Evolutionary conservation across 208 protist genomes (phyloP), one percentile per base, ranked within the genome.

Genomic region (Perkinsela sp.): DNA sequence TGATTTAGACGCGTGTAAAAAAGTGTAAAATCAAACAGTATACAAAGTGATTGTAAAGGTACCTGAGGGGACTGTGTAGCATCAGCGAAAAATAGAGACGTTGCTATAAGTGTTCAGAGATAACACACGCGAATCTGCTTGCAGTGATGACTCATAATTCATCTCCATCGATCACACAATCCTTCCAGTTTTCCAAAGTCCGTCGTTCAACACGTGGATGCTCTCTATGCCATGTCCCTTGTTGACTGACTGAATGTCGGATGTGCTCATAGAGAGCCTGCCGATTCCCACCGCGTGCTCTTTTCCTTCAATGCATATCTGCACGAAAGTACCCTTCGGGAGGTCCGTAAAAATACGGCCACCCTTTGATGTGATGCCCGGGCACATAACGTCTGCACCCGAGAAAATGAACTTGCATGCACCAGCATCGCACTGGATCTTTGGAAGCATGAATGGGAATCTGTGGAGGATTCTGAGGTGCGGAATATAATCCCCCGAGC

Each of bases 321-420:
- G 92, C 1, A 91, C 83, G 15, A 90, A 71, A 22, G 78, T 71
- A 0, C 79, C 85, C 29, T 74, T 77, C 70, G 75, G 68, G 28
- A 82, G 72, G 30, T 81, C 78, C 0, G 77, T 76, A 28, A 73
- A 78, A 0, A 96, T 74, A 29, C 71, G 66, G 28, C 91, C 95
- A 67, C 95, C 95, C 29, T 76, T 74, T 31, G 92, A 96, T 30
- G 94, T 97, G 31, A 98, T 77, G 30, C 95, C 95, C 29, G 76
- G 92, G 76, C 93, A 96, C 94, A 98, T 97, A 48, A 98, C 85
- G 74, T 97, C 89, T 0, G 94, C 93, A n/a, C 95, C 95, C 1
- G 85, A 89, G 31, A 98, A 72, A 48, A 97, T 86, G 75, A 96
- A 93, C 71, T 88, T 91, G 76, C 96, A 96, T 71, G 91, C 95